Evolutionary conservation across 2,329 filamentous ascomycete species (phyloP), one percentile per base, ranked within the genome.

Genomic region (Monilinia fructigena): DNA sequence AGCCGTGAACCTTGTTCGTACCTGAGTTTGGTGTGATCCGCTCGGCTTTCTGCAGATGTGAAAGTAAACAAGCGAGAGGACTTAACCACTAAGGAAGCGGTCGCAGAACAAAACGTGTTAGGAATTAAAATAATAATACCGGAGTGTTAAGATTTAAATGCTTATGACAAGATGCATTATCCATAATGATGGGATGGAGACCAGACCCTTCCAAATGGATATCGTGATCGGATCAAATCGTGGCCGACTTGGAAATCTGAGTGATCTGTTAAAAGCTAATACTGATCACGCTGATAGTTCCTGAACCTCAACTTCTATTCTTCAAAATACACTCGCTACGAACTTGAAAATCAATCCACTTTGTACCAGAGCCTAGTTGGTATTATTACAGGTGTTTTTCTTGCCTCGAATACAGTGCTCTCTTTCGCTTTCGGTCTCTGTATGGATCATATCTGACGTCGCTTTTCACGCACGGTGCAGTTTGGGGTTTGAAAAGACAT

Each of bases 11-110:
- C 70, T 65, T 67, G 70, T 59, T 58, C 66, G 70, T 71, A 71
- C 70, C 70, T 71, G 70, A 71, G 59, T 68, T 68, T 65, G 66
- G 68, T 68, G 66, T 62, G 50, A 70, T 66, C 63, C 53, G 48
- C 60, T 38, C 68, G 63, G 62, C 56, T 55, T 63, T 55, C 69
- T 70, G 65, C 66, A 70, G 68, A 40, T 48, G 58, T 18, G 55
- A 65, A 40, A 23, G 35, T 16, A 55, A 40, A 60, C 26, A 56
- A 64, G 40, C 53, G 53, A 56, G 54, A 38, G 55, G n/a, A 55
- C 38, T 48, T 55, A 66, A 45, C 56, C 31, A 40, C 48, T 38
- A 31, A 61, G 35, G 55, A 53, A 42, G 59, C 26, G 35, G 54
- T 52, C 45, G 63, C 45, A 65, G 52, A 66, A 55, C 38, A 28